Percentiles rank a stretch among this genome's conserved stretches.
These are phyloP conservation scores for Fagopyrum homotropicum DNA, from an alignment of 148 eudicot genomes.

Conservation along the genomic window DNA sequence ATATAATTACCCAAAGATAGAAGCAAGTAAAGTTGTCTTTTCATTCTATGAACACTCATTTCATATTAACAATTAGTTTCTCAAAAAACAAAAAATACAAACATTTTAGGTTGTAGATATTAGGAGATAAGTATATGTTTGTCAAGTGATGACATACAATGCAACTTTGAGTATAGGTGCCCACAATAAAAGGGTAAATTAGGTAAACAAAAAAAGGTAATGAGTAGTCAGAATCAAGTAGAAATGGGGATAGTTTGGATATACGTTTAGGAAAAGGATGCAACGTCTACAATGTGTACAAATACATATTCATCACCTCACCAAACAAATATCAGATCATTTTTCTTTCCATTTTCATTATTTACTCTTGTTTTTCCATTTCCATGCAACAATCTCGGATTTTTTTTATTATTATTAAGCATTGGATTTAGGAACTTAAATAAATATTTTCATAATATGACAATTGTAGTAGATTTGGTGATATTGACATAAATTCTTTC, in stretches of 20 bases:
- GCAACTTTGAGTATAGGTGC: not conserved
- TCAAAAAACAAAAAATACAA: too few relatives aligned
- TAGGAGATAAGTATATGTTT: too few relatives aligned
- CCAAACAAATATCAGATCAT: not conserved
- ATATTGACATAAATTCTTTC: conserved; percentile 12
- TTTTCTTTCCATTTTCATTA: not conserved
- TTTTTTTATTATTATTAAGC: too few relatives aligned
- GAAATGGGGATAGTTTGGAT: not conserved
- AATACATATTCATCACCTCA: not conserved
- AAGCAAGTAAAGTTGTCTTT: too few relatives aligned
- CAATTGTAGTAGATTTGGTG: conserved; percentile 6
- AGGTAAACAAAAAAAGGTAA: not conserved
- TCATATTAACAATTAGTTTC: too few relatives aligned
- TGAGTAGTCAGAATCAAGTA: conserved; percentile 11
- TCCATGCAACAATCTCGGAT: too few relatives aligned
- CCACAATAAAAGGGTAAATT: not conserved
- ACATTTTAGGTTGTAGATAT: too few relatives aligned
- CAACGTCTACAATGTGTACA: conserved; percentile 7
- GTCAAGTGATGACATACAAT: too few relatives aligned
- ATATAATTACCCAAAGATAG: too few relatives aligned
- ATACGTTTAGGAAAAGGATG: conserved; percentile 5
- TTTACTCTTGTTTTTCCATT: too few relatives aligned
- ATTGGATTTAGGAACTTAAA: not conserved
- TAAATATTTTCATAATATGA: not conserved
- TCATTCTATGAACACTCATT: too few relatives aligned